Conservation (phyloP, 306 rosid species). For the Gleditsia sinensis region DNA sequence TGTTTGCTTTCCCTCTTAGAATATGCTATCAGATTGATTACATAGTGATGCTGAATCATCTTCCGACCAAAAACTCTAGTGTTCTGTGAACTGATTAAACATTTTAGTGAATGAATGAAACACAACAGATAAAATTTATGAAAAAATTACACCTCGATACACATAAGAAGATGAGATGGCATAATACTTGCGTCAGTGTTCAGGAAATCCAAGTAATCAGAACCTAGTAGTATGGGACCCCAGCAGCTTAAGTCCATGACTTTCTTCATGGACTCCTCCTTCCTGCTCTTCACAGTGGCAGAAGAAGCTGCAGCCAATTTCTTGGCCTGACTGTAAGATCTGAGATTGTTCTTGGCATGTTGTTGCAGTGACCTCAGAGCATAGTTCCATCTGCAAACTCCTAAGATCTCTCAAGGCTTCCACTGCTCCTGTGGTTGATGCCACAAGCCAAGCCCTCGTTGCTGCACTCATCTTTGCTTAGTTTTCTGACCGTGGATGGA, state of each 20-base stretch:
- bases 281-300: constrained; percentile 49
- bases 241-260: constrained; percentile 73
- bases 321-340: constrained; percentile 63
- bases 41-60: no score
- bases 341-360: constrained; percentile 60
- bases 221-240: constrained; percentile 83
- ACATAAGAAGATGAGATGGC: no score
- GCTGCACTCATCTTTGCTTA: constrained; percentile 49
- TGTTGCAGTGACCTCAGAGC: constrained; percentile 61
- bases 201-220: constrained; percentile 14
- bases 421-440: constrained; percentile 78
- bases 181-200: no score
- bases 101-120: no score
- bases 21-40: no score
- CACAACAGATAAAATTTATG: no score
- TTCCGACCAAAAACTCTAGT: no score
- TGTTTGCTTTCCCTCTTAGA: no score
- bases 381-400: constrained; percentile 80
- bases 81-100: no score
- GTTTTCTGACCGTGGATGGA: background rate
- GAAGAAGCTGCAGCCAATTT: constrained; percentile 49
- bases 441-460: constrained; percentile 71
- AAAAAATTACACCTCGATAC: no score
- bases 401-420: constrained; percentile 83
- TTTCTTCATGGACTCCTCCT: constrained; percentile 59